Evolutionary conservation across 2,329 filamentous ascomycete genomes (phyloP), one percentile per base, ranked within the genome.

Genomic region (Decorospora gaudefroyi): DNA sequence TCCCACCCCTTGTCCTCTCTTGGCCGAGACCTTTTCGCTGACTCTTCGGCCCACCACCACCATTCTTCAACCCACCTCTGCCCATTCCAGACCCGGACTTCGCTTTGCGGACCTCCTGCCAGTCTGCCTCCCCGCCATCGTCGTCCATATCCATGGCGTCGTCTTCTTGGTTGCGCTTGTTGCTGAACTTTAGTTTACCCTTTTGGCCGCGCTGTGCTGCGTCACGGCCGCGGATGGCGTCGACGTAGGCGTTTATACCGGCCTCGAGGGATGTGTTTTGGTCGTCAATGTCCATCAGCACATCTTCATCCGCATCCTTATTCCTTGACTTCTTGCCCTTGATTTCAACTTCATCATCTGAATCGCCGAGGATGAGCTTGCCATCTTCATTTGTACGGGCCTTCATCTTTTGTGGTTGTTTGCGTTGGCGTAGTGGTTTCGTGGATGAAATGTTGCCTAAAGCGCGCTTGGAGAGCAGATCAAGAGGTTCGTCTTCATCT

Each of bases 381-480:
- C 89, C 89, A 65, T 95, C 88, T 34, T 85, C 70, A 62, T 93
- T 84, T 8, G 70, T 72, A 41, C 65, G 74, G 28, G 73, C 80
- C 44, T 69, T 73, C 36, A 67, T 70, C 67, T 67, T 68, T 53
- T 54, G 60, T 7, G 67, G 68, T 11, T 76, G 76, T 60, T 79
- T 78, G 66, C 81, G 81, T 56, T 80, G 71, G 66, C 83, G 85
- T 42, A 80, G 72, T 3, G 91, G 92, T 70, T 90, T 92, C 8
- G 90, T 96, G 4, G 88, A 89, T 2, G 91, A 96, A 62, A 99
- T 96, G 68, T 90, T 93, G 40, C 90, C 92, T 28, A 99, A 81
- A 6, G 91, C 90, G 66, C 86, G 86, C 50, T 89, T 87, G 63
- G 93, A 92, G 11, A 99, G 82, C 31, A 99, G 81, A 74, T 99